Conservation (phyloP, 306 rosid species). For the Medicago arabica region DNA sequence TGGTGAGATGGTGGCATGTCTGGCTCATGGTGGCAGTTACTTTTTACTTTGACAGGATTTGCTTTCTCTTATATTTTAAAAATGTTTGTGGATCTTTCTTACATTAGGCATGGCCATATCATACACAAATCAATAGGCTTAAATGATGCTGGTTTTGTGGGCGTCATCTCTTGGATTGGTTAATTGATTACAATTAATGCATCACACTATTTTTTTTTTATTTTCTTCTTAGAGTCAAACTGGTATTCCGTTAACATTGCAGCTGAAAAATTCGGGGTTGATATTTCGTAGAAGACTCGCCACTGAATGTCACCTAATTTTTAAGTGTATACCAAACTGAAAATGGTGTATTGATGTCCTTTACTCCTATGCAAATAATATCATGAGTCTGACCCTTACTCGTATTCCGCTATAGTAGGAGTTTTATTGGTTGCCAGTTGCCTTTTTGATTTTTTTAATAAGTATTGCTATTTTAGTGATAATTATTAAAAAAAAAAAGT, state of each 20-base stretch:
- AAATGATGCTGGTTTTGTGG: neutral
- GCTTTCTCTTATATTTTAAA: conserved; percentile 15
- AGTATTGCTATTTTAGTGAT: neutral
- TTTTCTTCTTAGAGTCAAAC: neutral
- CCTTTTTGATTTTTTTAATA: neutral
- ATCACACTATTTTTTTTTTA: neutral
- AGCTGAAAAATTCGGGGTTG: neutral
- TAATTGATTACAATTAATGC: neutral
- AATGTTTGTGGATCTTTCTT: neutral
- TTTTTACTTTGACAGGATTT: neutral
- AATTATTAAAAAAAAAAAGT: neutral
- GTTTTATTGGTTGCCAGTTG: neutral
- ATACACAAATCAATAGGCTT: conserved; percentile 10
- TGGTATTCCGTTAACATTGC: conserved; percentile 3
- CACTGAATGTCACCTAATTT: neutral
- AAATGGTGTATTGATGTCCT: conserved; percentile 5
- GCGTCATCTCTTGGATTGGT: conserved; percentile 12
- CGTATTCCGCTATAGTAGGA: neutral
- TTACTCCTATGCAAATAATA: neutral
- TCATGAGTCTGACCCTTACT: neutral
- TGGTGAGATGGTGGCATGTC: conserved; percentile 8
- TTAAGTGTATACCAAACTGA: neutral
- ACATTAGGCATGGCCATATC: neutral
- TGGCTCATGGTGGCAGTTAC: neutral
- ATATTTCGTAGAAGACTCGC: neutral